These are phyloP conservation scores for Pythium myriotylum DNA, from an alignment of 352 stramenopile genomes.

Conservation along the genomic window DNA sequence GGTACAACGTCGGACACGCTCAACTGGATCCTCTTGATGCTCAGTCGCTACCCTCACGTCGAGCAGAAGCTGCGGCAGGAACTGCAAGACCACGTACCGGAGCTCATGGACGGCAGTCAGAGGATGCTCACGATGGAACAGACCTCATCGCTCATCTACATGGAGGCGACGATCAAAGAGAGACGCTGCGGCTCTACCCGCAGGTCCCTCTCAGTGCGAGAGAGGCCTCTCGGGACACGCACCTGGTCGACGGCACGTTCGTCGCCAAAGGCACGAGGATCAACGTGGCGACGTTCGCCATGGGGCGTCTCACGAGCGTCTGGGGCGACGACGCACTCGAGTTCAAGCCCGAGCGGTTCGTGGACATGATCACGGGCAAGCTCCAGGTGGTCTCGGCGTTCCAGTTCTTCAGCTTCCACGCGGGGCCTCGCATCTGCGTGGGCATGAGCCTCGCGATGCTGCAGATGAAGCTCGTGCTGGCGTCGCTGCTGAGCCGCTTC, in stretches of 20 bases:
- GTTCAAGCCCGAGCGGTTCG: constrained; percentile 39
- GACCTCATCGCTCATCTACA: constrained; percentile 12
- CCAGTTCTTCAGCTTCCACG: constrained; percentile 32
- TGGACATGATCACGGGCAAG: constrained; percentile 23
- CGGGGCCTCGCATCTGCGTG: constrained; percentile 36
- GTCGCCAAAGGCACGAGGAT: constrained; percentile 30
- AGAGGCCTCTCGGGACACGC: constrained; percentile 26
- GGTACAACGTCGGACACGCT: constrained; percentile 52
- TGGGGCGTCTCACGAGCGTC: constrained; percentile 29
- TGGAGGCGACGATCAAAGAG: constrained; percentile 30
- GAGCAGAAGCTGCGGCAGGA: constrained; percentile 28
- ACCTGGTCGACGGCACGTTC: constrained; percentile 40
- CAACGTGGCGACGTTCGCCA: constrained; percentile 30
- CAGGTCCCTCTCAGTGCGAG: constrained; percentile 38
- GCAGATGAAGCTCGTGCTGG: constrained; percentile 43
- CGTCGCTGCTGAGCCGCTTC: constrained; percentile 40
- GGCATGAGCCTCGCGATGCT: constrained; percentile 46
- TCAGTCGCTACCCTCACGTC: constrained; percentile 35
- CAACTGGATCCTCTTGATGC: constrained; percentile 48
- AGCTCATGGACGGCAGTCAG: background rate
- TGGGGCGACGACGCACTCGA: constrained; percentile 38
- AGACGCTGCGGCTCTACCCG: constrained; percentile 43
- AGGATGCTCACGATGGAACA: constrained; percentile 15
- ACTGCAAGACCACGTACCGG: constrained; percentile 9
- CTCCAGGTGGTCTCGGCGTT: constrained; percentile 29